Percentiles rank a stretch among this genome's conserved stretches.
Evolutionary conservation across 257 asterid genomes (phyloP).

Genomic region (Capsicum pubescens): DNA sequence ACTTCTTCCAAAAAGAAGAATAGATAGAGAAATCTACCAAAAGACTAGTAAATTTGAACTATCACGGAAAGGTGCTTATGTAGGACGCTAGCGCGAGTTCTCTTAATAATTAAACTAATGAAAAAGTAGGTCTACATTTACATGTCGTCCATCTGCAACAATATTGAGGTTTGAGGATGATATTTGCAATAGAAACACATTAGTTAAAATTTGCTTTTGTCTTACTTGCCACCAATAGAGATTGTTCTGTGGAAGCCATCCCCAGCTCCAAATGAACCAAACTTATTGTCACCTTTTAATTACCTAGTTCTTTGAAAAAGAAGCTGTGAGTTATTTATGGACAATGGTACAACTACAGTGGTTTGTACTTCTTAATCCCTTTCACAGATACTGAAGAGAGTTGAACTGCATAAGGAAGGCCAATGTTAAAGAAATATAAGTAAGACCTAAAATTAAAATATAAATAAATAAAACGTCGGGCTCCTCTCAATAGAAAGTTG

Average conservation of each 20-base stretch:
- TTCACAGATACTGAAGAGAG: conserved; percentile 65
- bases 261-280: conserved; percentile 58
- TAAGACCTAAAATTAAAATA: conserved; percentile 24
- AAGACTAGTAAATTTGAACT: background rate
- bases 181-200: background rate
- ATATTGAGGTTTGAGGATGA: background rate
- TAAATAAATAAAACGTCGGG: background rate
- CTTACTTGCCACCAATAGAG: conserved; percentile 89
- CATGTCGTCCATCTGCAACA: conserved; percentile 3
- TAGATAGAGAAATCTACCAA: conserved; percentile 17
- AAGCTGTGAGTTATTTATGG: conserved; percentile 67
- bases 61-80: background rate
- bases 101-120: background rate
- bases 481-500: conserved; percentile 15
- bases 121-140: background rate
- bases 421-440: conserved; percentile 17
- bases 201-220: conserved; percentile 10
- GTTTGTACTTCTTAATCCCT: conserved; percentile 78
- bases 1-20: conserved; percentile 6
- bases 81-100: background rate
- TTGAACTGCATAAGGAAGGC: conserved; percentile 61
- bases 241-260: conserved; percentile 65
- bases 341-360: conserved; percentile 55
- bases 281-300: conserved; percentile 70
- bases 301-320: conserved; percentile 94